Percentiles rank a stretch among this genome's conserved stretches.
Evolutionary conservation across 768 basidiomycete species (phyloP).

Genomic region (Amanita subjunquillea): DNA sequence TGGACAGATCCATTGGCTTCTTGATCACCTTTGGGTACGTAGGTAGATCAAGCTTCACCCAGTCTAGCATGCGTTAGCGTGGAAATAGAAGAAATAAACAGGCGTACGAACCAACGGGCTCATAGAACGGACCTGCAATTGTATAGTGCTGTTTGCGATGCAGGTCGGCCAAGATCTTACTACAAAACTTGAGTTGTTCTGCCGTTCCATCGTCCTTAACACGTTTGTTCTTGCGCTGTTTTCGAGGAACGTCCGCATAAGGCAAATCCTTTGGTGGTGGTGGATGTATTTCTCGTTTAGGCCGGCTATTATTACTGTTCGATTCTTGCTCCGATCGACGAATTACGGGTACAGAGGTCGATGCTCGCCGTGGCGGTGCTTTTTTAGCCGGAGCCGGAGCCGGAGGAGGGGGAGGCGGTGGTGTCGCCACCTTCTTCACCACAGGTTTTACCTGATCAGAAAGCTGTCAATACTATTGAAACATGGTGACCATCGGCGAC

Average conservation of each 20-base stretch:
- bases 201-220: conserved; percentile 55
- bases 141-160: conserved; percentile 68
- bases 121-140: conserved; percentile 79
- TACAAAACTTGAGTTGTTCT: conserved; percentile 82
- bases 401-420: conserved; percentile 30
- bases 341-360: conserved; percentile 74
- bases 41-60: conserved; percentile 69
- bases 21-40: conserved; percentile 83
- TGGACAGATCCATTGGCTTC: conserved; percentile 91
- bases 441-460: conserved; percentile 24
- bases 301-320: conserved; percentile 52
- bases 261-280: conserved; percentile 87
- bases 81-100: conserved; percentile 3
- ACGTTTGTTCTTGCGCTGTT: conserved; percentile 50
- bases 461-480: not conserved
- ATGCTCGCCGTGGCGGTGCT: conserved; percentile 52
- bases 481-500: conserved; percentile 11
- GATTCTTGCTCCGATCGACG: conserved; percentile 61
- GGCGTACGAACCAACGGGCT: conserved; percentile 74
- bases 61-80: conserved; percentile 38
- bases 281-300: conserved; percentile 96
- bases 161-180: conserved; percentile 64
- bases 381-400: conserved; percentile 38
- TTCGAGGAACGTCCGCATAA: conserved; percentile 71
- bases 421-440: conserved; percentile 38